phyloP scores from a whole-genome alignment of 2,329 filamentous ascomycete species.

The Neonectria sp. region DNA sequence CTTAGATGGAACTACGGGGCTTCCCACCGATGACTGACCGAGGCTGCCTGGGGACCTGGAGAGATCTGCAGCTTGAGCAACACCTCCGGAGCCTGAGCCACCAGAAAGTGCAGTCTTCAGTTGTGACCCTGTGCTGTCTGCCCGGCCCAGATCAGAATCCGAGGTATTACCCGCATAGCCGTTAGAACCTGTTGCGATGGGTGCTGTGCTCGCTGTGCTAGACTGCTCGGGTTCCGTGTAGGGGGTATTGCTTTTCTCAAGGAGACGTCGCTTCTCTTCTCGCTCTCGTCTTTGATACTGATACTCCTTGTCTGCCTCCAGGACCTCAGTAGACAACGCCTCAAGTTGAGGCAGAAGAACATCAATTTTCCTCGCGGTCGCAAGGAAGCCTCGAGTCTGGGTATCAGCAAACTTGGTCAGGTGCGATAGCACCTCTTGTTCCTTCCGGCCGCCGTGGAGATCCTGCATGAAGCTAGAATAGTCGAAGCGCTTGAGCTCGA shows the following conservation, averaged over 20 bases:
- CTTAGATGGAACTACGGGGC: constrained; percentile 69
- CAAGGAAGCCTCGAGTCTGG: constrained; percentile 87
- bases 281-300: constrained; percentile 95
- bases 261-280: constrained; percentile 90
- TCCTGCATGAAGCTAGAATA: constrained; percentile 99
- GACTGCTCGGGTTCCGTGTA: constrained; percentile 79
- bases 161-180: constrained; percentile 66
- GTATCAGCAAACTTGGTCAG: constrained; percentile 94
- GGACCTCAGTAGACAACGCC: constrained; percentile 89
- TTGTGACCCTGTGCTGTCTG: constrained; percentile 82
- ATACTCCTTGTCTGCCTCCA: constrained; percentile 95
- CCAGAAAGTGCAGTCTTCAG: constrained; percentile 68
- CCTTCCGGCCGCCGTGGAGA: constrained; percentile 97
- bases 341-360: constrained; percentile 90
- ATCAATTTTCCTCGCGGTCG: constrained; percentile 89
- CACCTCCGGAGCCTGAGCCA: constrained; percentile 53
- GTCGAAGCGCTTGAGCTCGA: constrained; percentile 97
- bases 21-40: constrained; percentile 61
- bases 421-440: constrained; percentile 95
- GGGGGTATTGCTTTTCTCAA: constrained; percentile 88
- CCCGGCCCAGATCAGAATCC: constrained; percentile 79
- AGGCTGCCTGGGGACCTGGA: constrained; percentile 72
- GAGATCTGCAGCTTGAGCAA: constrained; percentile 57
- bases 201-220: constrained; percentile 56
- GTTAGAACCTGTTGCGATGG: constrained; percentile 55